Evolutionary conservation across 2,329 filamentous ascomycete genomes (phyloP).

Genomic region (Claviceps quebecensis): DNA sequence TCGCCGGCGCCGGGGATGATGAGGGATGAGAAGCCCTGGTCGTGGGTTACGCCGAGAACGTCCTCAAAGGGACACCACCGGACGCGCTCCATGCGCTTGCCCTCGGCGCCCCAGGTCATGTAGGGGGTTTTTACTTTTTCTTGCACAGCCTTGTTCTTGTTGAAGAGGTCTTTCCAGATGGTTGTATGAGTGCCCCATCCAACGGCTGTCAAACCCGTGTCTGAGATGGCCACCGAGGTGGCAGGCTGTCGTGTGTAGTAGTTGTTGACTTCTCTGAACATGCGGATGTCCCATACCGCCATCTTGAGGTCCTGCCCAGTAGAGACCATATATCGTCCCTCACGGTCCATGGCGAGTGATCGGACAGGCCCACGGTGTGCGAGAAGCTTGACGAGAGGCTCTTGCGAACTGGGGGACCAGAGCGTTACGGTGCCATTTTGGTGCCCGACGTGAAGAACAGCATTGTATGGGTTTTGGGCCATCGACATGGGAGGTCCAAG

Average conservation of each 20-base stretch:
- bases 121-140: slow-evolving; percentile 78
- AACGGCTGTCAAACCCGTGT: slow-evolving; percentile 74
- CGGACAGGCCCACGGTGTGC: slow-evolving; percentile 83
- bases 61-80: slow-evolving; percentile 94
- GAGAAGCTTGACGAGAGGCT: slow-evolving; percentile 79
- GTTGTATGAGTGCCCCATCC: slow-evolving; percentile 83
- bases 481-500: slow-evolving; percentile 74
- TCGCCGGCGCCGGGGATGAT: slow-evolving; percentile 92
- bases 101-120: slow-evolving; percentile 84
- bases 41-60: slow-evolving; percentile 72
- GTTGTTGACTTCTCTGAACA: slow-evolving; percentile 82
- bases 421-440: slow-evolving; percentile 90
- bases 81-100: slow-evolving; percentile 64
- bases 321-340: slow-evolving; percentile 91
- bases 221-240: slow-evolving; percentile 74
- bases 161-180: slow-evolving; percentile 83
- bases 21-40: slow-evolving; percentile 75
- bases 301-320: slow-evolving; percentile 81
- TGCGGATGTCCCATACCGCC: slow-evolving; percentile 91
- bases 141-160: slow-evolving; percentile 55
- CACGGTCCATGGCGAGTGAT: slow-evolving; percentile 70
- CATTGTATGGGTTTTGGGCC: slow-evolving; percentile 82
- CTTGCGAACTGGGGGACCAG: slow-evolving; percentile 85
- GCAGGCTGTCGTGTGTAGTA: slow-evolving; percentile 78
- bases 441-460: slow-evolving; percentile 80